Evolutionary conservation across 345 rosid genomes (phyloP).

Genomic region (Raphanus sativus): DNA sequence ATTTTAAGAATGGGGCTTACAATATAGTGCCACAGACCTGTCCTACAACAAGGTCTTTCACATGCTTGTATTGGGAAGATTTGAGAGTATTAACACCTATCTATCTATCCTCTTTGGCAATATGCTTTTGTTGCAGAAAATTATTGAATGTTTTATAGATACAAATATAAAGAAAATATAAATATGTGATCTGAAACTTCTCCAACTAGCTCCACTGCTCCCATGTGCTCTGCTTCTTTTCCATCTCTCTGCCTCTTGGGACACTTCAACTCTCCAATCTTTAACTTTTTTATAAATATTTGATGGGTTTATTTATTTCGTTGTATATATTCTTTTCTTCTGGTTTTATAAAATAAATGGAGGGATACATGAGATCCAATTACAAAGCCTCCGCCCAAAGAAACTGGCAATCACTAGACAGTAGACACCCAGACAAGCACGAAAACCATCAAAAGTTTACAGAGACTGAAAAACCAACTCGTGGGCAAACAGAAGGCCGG

Average conservation of each 20-base stretch:
- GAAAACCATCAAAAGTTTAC: background rate
- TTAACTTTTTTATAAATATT: background rate
- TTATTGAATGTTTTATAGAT: slow-evolving; percentile 10
- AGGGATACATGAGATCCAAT: background rate
- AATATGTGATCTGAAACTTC: slow-evolving; percentile 61
- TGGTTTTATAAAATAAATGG: background rate
- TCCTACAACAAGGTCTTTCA: slow-evolving; percentile 61
- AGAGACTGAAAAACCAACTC: background rate
- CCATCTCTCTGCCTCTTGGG: background rate
- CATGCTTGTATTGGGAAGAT: slow-evolving; percentile 56
- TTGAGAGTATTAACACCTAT: slow-evolving; percentile 30
- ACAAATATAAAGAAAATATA: slow-evolving; percentile 10
- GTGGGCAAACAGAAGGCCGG: background rate
- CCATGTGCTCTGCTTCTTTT: slow-evolving; percentile 61
- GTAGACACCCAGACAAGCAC: background rate
- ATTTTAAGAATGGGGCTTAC: slow-evolving; percentile 38
- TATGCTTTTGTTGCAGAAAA: slow-evolving; percentile 39
- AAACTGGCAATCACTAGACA: background rate
- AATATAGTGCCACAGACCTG: slow-evolving; percentile 44
- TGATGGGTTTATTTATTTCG: background rate
- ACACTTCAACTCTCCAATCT: background rate
- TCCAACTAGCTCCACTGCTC: slow-evolving; percentile 71
- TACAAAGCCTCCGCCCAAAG: background rate
- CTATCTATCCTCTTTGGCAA: slow-evolving; percentile 40
- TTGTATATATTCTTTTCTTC: background rate